Base-by-base conservation (phyloP, 352 stramenopile species). In the Lagenidium sp. region DNA sequence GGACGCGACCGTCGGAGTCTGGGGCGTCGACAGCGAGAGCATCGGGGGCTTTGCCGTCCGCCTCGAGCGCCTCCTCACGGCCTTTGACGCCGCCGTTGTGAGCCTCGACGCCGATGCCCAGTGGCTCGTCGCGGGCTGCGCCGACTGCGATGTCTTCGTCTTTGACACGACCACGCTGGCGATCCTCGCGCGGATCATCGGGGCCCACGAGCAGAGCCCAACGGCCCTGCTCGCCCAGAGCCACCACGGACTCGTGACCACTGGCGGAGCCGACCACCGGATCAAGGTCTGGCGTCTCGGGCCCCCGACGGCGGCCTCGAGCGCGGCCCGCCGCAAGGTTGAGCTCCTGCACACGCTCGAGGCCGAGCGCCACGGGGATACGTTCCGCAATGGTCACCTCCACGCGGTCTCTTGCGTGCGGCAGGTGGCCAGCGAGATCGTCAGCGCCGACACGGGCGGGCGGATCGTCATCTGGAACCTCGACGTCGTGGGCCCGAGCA, bases 61-160 rank as follows among this genome's bases (percentile, higher is more conserved):
- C 4, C 49, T 88, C 10, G 31, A 62, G 11, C 59, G 60, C 5
- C 63, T 85, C n/a, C 41, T 88, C 12, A 68, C 46, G 1, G 66
- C 83, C 5, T 91, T 91, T 48, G 79, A 88, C 36, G 67, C 79
- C 32, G 47, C 76, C 0, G 71, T 91, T n/a, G 62, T 87, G 25
- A 84, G 75, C 16, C 55, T 91, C 5, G 50, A 65, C 35, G 75
- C 75, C 0, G 77, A 86, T 34, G 57, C 47, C 0, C 44, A 71
- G 12, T 76, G 68, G 55, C 25, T 88, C 20, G 73, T 60, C 6
- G 83, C 71, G 15, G 67, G 79, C 0, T 75, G 62, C 30, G 78
- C 75, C 0, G 79, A 87, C 42, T 85, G 76, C 35, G 70, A 81
- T 40, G 68, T 91, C 4, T 84, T 88, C 44, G 44, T 87, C 0